phyloP scores from a whole-genome alignment of 495 filamentous ascomycete species.

The Clavariopsis aquatica region DNA sequence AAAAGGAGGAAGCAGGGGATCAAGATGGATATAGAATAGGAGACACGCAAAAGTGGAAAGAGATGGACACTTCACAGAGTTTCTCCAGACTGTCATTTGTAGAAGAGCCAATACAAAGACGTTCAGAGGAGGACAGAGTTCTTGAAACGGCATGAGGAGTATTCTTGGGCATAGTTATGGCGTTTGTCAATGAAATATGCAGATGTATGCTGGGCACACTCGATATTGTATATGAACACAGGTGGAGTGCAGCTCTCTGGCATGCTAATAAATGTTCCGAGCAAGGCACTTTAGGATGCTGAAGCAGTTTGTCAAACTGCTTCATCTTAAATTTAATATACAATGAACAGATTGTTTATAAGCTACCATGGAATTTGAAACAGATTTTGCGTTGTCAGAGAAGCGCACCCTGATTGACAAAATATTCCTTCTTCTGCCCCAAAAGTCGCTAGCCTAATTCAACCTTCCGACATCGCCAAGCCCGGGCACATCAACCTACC shows the following conservation, averaged over 20 bases:
- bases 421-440: not conserved
- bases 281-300: too few species aligned
- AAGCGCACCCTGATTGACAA: too few species aligned
- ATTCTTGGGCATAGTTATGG: not conserved
- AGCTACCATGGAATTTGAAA: too few species aligned
- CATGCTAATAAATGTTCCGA: too few species aligned
- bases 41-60: conserved; percentile 25
- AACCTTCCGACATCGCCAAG: conserved; percentile 8
- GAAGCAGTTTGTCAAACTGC: too few species aligned
- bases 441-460: not conserved
- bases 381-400: too few species aligned
- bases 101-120: conserved; percentile 7
- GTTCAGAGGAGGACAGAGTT: conserved; percentile 10
- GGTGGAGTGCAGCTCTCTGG: not conserved
- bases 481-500: not conserved
- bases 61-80: conserved; percentile 11
- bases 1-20: conserved; percentile 14
- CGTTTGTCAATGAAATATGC: not conserved
- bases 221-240: not conserved
- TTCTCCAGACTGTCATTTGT: not conserved
- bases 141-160: not conserved
- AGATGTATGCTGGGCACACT: not conserved
- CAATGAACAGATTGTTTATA: too few species aligned
- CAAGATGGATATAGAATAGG: not conserved
- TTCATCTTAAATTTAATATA: too few species aligned